Base-by-base conservation (phyloP, 2,329 filamentous ascomycete genomes). In the Exophiala spinifera region DNA sequence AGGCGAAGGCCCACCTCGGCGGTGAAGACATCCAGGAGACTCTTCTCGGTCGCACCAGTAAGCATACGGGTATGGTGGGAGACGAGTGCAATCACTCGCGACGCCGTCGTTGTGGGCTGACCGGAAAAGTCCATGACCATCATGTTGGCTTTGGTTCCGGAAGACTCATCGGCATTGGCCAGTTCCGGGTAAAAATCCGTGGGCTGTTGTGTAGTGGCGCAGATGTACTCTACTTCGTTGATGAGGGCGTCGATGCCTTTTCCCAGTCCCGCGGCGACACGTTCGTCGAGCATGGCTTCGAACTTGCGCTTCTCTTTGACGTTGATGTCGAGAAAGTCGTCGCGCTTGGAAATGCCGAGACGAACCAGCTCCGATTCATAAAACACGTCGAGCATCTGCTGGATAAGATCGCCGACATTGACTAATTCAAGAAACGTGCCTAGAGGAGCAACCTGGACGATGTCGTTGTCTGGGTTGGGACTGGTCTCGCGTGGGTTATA, bases 301-400 rank as follows among this genome's bases (percentile, higher is more conserved):
- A 97, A 99, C 62, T 89, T 91, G 76, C 96, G 97, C 82, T 99
- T 99, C 61, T 94, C 91, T 64, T 96, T 87, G 28, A 88, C 88
- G 0, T 91, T 89, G 17, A 91, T 88, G 66, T 95, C 90, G 45
- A 99, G 78, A 66, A 99, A 99, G 72, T 99, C 94, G 68, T 95
- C 95, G 40, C 88, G 85, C 68, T 97, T 92, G 1, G 88, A 88
- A 49, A 99, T 85, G 65, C 88, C 88, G 13, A 88, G 83, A 1
- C 84, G 82, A 4, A 91, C 84, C 23, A 99, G 81, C 73, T 99
- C 94, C 73, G 97, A 94, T 68, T 95, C 88, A 72, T 95, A 99
- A 69, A 99, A 99, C 31, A 99, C 91, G 68, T 99, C 94, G 55
- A 99, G 84, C 94, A 99, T 99, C 70, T 99, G 94, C 56, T 95